Percentiles rank a stretch among this genome's conserved stretches.
phyloP scores from a whole-genome alignment of 257 asterid genomes.

The Dorcoceras hygrometricum region DNA sequence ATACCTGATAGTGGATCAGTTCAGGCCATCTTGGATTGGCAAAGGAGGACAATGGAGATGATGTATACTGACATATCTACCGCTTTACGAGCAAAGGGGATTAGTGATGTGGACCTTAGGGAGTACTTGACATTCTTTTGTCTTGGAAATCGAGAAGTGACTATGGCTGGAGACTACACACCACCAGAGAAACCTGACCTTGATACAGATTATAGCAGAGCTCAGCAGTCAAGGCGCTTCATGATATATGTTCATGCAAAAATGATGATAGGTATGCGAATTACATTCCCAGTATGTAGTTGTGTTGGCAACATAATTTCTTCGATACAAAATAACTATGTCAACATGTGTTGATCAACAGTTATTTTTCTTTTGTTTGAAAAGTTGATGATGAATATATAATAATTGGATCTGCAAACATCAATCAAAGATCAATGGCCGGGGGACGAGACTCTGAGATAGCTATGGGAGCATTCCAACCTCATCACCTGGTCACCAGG shows the following conservation, averaged over 20 bases:
- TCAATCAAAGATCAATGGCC: background rate
- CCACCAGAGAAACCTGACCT: constrained; percentile 68
- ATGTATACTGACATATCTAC: constrained; percentile 33
- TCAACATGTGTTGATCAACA: background rate
- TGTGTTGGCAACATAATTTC: background rate
- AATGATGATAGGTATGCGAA: constrained; percentile 43
- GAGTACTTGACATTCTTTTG: constrained; percentile 85
- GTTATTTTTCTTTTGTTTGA: background rate
- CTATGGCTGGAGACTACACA: constrained; percentile 38
- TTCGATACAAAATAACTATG: no score
- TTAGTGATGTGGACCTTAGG: constrained; percentile 43
- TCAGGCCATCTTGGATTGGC: constrained; percentile 1
- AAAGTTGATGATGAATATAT: background rate
- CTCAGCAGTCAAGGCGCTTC: constrained; percentile 81
- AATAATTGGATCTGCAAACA: background rate
- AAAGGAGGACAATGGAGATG: constrained; percentile 1
- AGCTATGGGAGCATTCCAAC: background rate
- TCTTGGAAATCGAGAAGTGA: constrained; percentile 77
- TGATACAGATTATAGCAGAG: constrained; percentile 59
- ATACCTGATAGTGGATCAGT: background rate
- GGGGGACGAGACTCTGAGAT: background rate
- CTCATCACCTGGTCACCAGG: background rate
- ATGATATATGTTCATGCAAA: constrained; percentile 95
- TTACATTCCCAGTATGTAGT: background rate
- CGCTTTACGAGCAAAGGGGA: constrained; percentile 51